Percentiles rank a stretch among this genome's conserved stretches.
Conservation (phyloP, 371 early-diverging fungal genomes). For the Mortierella sp. region DNA sequence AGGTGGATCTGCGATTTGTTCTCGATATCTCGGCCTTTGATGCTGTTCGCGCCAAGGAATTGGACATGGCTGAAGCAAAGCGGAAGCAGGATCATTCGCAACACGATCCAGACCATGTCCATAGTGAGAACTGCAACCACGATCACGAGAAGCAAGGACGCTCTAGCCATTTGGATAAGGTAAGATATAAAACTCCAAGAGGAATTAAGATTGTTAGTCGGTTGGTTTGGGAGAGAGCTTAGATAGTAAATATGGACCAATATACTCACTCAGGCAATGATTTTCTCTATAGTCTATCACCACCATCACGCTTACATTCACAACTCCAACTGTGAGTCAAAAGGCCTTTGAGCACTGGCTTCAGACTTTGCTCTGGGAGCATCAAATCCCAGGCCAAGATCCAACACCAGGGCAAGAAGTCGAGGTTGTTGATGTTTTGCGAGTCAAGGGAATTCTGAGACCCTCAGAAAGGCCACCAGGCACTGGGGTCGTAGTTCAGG, state of each 20-base stretch:
- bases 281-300: slow-evolving; percentile 56
- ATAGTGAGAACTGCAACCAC: slow-evolving; percentile 61
- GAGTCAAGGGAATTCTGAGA: slow-evolving; percentile 85
- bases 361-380: slow-evolving; percentile 92
- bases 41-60: slow-evolving; percentile 46
- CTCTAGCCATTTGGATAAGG: slow-evolving; percentile 31
- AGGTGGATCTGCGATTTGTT: slow-evolving; percentile 54
- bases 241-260: neutral
- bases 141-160: slow-evolving; percentile 54
- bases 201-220: too few species aligned
- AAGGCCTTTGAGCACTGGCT: slow-evolving; percentile 84
- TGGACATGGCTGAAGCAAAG: slow-evolving; percentile 27
- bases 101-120: slow-evolving; percentile 29
- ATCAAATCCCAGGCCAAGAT: slow-evolving; percentile 59
- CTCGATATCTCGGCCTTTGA: slow-evolving; percentile 43
- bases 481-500: slow-evolving; percentile 80
- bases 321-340: slow-evolving; percentile 30
- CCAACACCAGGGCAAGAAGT: slow-evolving; percentile 9
- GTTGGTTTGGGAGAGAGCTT: neutral
- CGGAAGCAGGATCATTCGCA: slow-evolving; percentile 26
- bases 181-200: too few species aligned
- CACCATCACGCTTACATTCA: slow-evolving; percentile 59
- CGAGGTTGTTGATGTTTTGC: slow-evolving; percentile 70
- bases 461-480: slow-evolving; percentile 54
- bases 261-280: neutral